Evolutionary conservation across 805 yeast species (phyloP).

Genomic region (Cyberlindnera petersonii): DNA sequence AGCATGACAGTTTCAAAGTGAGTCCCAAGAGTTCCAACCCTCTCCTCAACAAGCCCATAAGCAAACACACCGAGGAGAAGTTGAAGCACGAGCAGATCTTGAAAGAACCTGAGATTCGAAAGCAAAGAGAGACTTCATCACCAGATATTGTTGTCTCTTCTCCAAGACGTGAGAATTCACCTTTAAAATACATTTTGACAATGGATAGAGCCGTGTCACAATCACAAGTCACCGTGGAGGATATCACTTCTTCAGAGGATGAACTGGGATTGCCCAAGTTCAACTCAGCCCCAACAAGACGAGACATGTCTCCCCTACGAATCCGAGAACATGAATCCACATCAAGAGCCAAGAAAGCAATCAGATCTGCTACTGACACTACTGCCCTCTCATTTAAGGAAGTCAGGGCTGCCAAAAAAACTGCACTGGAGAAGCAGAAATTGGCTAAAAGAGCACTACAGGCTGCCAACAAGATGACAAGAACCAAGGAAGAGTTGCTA

Average conservation of each 20-base stretch:
- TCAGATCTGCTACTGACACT: neutral
- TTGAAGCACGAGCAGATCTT: neutral
- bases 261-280: neutral
- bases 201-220: too few relatives aligned
- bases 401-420: slow-evolving; percentile 1
- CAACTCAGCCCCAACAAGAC: neutral
- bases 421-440: slow-evolving; percentile 10
- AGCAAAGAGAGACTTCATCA: neutral
- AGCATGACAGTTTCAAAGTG: slow-evolving; percentile 3
- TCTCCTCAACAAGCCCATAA: slow-evolving; percentile 5
- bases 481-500: slow-evolving; percentile 48
- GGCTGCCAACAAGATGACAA: slow-evolving; percentile 35
- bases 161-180: too few relatives aligned
- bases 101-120: neutral
- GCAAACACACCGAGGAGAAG: neutral
- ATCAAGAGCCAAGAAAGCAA: too few relatives aligned
- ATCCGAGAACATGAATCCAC: too few relatives aligned
- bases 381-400: slow-evolving; percentile 2
- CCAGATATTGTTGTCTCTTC: too few relatives aligned
- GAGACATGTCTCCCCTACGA: too few relatives aligned
- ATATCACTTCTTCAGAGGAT: neutral
- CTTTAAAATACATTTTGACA: too few relatives aligned
- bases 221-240: too few relatives aligned
- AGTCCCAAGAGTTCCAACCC: slow-evolving; percentile 4
- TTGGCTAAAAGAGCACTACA: slow-evolving; percentile 20